These are phyloP conservation scores for Odontarrhena argentea DNA, from an alignment of 345 rosid species.

Conservation along the genomic window DNA sequence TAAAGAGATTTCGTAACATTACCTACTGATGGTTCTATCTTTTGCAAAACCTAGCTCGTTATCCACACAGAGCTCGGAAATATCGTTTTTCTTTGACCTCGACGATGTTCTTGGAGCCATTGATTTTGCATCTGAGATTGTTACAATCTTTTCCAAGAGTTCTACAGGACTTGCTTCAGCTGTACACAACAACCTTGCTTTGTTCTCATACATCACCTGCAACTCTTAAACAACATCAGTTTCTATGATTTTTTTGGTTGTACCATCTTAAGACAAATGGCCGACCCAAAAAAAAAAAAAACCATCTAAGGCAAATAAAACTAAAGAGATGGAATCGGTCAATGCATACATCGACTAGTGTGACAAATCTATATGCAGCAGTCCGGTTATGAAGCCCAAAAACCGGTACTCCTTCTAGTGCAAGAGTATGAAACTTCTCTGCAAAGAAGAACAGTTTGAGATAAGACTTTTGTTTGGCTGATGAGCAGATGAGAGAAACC, in stretches of 20 bases:
- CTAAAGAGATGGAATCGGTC: conserved; percentile 1
- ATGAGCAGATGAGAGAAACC: not conserved
- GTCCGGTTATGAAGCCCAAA: conserved; percentile 84
- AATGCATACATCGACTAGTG: conserved; percentile 80
- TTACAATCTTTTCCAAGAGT: conserved; percentile 68
- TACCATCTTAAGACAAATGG: not conserved
- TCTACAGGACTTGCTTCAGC: conserved; percentile 85
- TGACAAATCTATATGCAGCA: conserved; percentile 92
- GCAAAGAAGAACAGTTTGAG: conserved; percentile 26
- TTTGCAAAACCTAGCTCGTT: conserved; percentile 95
- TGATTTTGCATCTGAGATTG: conserved; percentile 73
- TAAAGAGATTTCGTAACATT: conserved; percentile 7
- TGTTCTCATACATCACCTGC: conserved; percentile 97
- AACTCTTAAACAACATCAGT: conserved; percentile 26
- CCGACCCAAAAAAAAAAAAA: too few relatives aligned
- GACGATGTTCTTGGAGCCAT: conserved; percentile 83
- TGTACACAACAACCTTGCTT: conserved; percentile 74
- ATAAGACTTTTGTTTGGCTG: conserved; percentile 1
- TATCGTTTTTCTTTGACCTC: conserved; percentile 79
- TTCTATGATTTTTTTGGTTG: conserved; percentile 6
- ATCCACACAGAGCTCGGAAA: conserved; percentile 83
- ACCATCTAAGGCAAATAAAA: not conserved
- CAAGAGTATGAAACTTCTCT: conserved; percentile 93
- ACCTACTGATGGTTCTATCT: conserved; percentile 98
- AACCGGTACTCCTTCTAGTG: conserved; percentile 79